These are phyloP conservation scores for Panicum hallii DNA, from an alignment of 202 grass and related monocot genomes.

Conservation along the genomic window DNA sequence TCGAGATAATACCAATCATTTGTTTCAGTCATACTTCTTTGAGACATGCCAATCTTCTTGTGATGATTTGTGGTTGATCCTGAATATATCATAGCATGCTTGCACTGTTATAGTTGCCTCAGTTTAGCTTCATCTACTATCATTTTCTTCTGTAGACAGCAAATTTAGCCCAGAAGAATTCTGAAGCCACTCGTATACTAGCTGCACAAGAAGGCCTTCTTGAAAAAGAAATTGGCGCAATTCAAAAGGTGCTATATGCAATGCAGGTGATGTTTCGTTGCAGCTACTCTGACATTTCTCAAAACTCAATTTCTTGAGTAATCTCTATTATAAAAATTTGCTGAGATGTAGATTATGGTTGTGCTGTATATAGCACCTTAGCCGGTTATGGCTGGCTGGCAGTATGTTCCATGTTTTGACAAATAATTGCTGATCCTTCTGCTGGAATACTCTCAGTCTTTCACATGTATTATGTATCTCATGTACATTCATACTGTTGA, in stretches of 20 bases:
- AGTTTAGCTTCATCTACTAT: background rate
- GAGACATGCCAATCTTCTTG: background rate
- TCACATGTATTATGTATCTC: background rate
- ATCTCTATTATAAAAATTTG: background rate
- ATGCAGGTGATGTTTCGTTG: slow-evolving; percentile 71
- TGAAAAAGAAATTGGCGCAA: slow-evolving; percentile 74
- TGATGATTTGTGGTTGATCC: slow-evolving; percentile 14
- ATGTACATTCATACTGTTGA: background rate
- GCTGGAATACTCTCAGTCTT: background rate
- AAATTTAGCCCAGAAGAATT: slow-evolving; percentile 74
- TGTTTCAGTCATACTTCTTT: slow-evolving; percentile 6
- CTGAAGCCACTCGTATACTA: slow-evolving; percentile 66
- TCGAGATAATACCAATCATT: background rate
- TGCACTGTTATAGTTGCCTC: slow-evolving; percentile 8
- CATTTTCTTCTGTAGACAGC: slow-evolving; percentile 54
- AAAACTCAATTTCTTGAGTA: slow-evolving; percentile 23
- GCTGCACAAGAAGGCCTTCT: slow-evolving; percentile 62
- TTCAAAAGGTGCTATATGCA: slow-evolving; percentile 75
- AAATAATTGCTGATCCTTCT: background rate
- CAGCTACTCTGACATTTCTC: background rate
- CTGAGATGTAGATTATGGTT: slow-evolving; percentile 1
- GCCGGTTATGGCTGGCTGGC: background rate
- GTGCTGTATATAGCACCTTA: background rate
- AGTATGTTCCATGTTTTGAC: background rate
- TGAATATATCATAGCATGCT: background rate